Evolutionary conservation across 2,329 filamentous ascomycete genomes (phyloP).

Genomic region (Fusarium veterinarium): DNA sequence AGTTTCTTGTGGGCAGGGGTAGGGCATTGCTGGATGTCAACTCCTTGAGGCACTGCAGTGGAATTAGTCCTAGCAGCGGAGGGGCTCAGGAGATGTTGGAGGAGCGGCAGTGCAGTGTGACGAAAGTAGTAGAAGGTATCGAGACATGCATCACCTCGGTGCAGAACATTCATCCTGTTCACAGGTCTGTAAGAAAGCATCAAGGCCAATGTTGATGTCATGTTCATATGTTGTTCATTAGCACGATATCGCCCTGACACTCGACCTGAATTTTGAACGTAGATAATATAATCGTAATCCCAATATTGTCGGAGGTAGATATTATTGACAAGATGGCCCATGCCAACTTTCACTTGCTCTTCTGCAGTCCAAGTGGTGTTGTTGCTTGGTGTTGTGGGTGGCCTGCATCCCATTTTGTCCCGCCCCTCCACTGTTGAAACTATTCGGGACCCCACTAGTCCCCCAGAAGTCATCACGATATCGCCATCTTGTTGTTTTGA

Average conservation of each 20-base stretch:
- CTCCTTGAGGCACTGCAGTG: not conserved
- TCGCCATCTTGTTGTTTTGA: not conserved
- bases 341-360: not conserved
- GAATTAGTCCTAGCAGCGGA: not conserved
- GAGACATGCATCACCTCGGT: not conserved
- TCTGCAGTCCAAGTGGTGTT: not conserved
- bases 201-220: not conserved
- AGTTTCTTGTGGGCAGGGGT: not conserved
- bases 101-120: not conserved
- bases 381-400: not conserved
- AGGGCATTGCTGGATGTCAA: not conserved
- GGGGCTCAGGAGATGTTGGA: not conserved
- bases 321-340: not conserved
- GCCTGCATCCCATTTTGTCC: not conserved
- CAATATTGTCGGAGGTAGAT: not conserved
- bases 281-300: not conserved
- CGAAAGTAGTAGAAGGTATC: not conserved
- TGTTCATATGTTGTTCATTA: not conserved
- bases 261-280: not conserved
- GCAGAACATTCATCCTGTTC: not conserved
- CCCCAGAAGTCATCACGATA: not conserved
- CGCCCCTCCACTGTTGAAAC: not conserved
- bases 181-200: not conserved
- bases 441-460: constrained; percentile 1
- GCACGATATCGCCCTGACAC: not conserved